Evolutionary conservation across 805 yeast genomes (phyloP).

Genomic region (Candida manassasensis): DNA sequence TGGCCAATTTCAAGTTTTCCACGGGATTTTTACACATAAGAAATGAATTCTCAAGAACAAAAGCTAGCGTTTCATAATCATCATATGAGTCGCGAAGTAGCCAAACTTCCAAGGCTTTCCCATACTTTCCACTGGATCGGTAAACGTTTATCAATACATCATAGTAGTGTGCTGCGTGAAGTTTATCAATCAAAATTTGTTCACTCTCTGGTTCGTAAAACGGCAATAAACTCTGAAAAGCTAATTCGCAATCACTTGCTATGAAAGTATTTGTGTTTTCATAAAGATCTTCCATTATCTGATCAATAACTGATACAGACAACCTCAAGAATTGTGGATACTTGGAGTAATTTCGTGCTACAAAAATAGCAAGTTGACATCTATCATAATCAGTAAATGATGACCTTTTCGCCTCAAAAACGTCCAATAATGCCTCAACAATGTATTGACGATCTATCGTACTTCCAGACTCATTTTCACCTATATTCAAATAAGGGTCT

Average conservation of each 20-base stretch:
- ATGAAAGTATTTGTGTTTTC: constrained; percentile 25
- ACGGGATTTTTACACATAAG: constrained; percentile 11
- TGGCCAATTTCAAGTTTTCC: constrained; percentile 21
- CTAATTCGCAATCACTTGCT: constrained; percentile 65
- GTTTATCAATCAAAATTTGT: constrained; percentile 42
- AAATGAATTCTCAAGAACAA: constrained; percentile 24
- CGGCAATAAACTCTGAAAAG: constrained; percentile 67
- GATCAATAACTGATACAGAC: constrained; percentile 52
- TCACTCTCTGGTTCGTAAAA: constrained; percentile 57
- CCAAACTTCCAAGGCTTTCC: constrained; percentile 56
- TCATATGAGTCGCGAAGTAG: constrained; percentile 19
- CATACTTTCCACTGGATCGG: constrained; percentile 45
- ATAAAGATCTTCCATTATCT: constrained; percentile 49
- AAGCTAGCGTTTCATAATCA: constrained; percentile 13
- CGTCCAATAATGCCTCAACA: constrained; percentile 63
- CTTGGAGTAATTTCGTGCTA: constrained; percentile 79
- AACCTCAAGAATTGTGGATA: constrained; percentile 77
- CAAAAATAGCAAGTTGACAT: constrained; percentile 55
- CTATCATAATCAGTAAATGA: constrained; percentile 19
- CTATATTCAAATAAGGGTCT: constrained; percentile 57
- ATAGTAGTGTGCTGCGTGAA: constrained; percentile 52
- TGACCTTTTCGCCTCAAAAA: constrained; percentile 35
- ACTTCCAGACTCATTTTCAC: constrained; percentile 41
- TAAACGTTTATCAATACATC: constrained; percentile 58
- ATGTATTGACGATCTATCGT: constrained; percentile 70